Conservation (phyloP, 768 basidiomycete species). For the Lentinus brumalis region DNA sequence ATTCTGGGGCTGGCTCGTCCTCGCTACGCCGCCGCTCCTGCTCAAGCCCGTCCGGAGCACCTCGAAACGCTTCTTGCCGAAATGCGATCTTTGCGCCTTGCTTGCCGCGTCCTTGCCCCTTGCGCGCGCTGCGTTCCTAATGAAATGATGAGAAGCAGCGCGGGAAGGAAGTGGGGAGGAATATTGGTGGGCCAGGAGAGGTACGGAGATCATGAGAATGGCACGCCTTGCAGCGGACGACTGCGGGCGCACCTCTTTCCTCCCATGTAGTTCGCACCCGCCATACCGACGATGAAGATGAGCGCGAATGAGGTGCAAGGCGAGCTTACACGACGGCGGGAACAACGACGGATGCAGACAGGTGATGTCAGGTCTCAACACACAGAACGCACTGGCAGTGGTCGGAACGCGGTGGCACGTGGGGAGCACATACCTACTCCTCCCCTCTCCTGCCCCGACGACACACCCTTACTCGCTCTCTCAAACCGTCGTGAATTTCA, state of each 20-base stretch:
- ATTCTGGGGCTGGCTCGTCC: not conserved
- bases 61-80: constrained; percentile 60
- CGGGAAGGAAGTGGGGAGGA: not conserved
- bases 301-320: not conserved
- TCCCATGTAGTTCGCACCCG: constrained; percentile 77
- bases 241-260: constrained; percentile 54
- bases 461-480: not conserved
- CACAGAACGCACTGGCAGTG: not conserved
- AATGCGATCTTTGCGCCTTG: constrained; percentile 59
- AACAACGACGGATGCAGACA: not conserved
- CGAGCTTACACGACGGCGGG: not conserved
- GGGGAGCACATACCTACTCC: no score
- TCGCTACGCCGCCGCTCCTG: not conserved
- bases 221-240: not conserved
- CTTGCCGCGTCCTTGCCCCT: constrained; percentile 57
- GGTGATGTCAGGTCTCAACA: not conserved
- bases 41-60: constrained; percentile 40
- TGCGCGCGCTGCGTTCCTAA: constrained; percentile 60
- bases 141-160: not conserved
- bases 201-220: not conserved
- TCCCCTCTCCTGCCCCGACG: not conserved
- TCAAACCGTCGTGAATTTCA: not conserved
- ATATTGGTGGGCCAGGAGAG: not conserved
- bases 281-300: constrained; percentile 40
- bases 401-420: constrained; percentile 1